A percentile compares a stretch with the other conserved stretches of the same genome.
Conservation (phyloP, 352 stramenopile genomes). For the Phytophthora quininea region DNA sequence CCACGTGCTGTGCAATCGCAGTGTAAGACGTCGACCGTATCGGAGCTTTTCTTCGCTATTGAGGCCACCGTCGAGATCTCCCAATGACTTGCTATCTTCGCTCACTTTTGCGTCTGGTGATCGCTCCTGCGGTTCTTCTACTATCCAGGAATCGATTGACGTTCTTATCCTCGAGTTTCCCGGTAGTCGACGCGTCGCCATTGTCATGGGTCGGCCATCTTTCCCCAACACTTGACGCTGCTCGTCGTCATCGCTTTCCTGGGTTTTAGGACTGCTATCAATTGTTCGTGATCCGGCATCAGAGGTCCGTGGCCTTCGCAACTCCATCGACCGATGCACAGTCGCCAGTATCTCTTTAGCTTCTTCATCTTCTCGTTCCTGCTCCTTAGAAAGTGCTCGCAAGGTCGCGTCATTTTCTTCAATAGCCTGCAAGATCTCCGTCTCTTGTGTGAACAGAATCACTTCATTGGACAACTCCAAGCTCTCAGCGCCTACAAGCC, state of each 20-base stretch:
- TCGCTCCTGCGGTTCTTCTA: slow-evolving; percentile 54
- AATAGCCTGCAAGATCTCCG: slow-evolving; percentile 66
- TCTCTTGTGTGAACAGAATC: slow-evolving; percentile 87
- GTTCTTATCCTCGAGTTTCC: slow-evolving; percentile 26
- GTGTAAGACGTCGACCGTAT: slow-evolving; percentile 52
- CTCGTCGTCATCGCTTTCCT: slow-evolving; percentile 18
- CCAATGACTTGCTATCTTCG: slow-evolving; percentile 16
- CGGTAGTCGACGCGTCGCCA: slow-evolving; percentile 24
- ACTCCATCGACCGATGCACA: slow-evolving; percentile 51
- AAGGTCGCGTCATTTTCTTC: slow-evolving; percentile 63
- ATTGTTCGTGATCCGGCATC: slow-evolving; percentile 38
- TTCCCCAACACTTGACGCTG: slow-evolving; percentile 4
- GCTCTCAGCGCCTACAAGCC: slow-evolving; percentile 53
- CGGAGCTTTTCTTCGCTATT: slow-evolving; percentile 29
- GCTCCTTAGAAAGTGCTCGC: slow-evolving; percentile 24
- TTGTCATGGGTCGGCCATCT: slow-evolving; percentile 52
- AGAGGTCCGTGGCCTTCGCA: slow-evolving; percentile 58
- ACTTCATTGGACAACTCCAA: slow-evolving; percentile 77
- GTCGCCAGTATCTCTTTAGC: slow-evolving; percentile 37
- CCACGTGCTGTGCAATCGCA: slow-evolving; percentile 74
- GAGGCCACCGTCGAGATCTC: slow-evolving; percentile 17
- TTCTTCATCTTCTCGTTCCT: slow-evolving; percentile 60
- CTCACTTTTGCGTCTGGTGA: slow-evolving; percentile 51
- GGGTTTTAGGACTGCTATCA: slow-evolving; percentile 21
- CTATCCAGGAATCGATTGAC: slow-evolving; percentile 54